phyloP scores from a whole-genome alignment of 2,329 filamentous ascomycete genomes.

The Harringtonia aguacate region DNA sequence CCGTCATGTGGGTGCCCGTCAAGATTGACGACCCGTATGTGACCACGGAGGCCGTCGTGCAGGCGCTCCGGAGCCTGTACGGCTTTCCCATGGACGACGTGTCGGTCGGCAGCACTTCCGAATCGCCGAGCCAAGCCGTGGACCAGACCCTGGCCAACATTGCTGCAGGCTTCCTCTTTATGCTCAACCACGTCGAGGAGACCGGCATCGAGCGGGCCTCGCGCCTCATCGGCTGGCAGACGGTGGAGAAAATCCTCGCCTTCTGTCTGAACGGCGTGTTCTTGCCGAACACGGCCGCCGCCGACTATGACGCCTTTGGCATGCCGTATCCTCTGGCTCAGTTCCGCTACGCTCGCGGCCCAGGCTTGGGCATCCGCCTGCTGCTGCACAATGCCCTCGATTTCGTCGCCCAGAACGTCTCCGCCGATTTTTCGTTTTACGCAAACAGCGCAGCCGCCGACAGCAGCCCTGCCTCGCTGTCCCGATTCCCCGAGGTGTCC shows the following conservation, averaged over 20 bases:
- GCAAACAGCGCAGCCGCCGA: conserved; percentile 34
- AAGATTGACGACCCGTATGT: conserved; percentile 9
- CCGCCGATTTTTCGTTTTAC: conserved; percentile 37
- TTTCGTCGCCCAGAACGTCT: conserved; percentile 51
- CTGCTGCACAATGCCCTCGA: conserved; percentile 45
- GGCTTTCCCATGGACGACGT: conserved; percentile 7
- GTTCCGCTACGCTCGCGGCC: conserved; percentile 42
- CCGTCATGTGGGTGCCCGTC: conserved; percentile 4
- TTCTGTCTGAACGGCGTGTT: conserved; percentile 18
- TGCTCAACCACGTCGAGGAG: conserved; percentile 10
- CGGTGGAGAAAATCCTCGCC: conserved; percentile 10
- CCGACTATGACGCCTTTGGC: conserved; percentile 8
- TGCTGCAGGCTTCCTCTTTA: conserved; percentile 11
- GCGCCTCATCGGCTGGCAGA: conserved; percentile 10
- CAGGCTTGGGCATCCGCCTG: conserved; percentile 24
- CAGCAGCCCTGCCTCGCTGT: conserved; percentile 10
- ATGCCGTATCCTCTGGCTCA: conserved; percentile 16
- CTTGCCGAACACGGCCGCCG: conserved; percentile 16
- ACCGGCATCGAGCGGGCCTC: conserved; percentile 6
- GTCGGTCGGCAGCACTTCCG: neutral
- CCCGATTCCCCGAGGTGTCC: conserved; percentile 1
- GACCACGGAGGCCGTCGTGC: conserved; percentile 4
- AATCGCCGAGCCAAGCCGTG: conserved; percentile 2
- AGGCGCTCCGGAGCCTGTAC: conserved; percentile 13
- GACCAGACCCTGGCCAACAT: conserved; percentile 9